Base-by-base conservation (phyloP, 176 grass and related monocot species). In the Zea mays region DNA sequence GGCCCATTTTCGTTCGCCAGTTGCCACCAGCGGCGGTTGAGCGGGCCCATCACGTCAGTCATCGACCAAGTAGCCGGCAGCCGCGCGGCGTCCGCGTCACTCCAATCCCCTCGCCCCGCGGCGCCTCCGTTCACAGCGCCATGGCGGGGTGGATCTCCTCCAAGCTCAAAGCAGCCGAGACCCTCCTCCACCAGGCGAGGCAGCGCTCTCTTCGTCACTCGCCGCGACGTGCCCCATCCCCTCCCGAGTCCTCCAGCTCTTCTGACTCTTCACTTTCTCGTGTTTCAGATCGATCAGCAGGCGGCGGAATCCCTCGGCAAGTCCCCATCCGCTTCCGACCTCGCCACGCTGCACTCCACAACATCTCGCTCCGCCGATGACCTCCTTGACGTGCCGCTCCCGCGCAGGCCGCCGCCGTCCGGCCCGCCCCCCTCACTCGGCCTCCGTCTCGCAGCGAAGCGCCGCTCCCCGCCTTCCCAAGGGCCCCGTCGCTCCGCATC, bases 81-180 rank as follows among this genome's bases (percentile, higher is more conserved):
- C 57, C 5, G 16, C 6, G 35, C n/a, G 17, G 17, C 76, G 37
- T 43, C n/a, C 10, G 17, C 76, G 37, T 43, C 69, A 69, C 10
- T 20, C 58, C 19, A 21, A 17, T 21, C 71, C 48, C 14, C 15
- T 10, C 71, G 14, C 62, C 52, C 36, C 66, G 27, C 78, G 55
- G 33, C 55, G 13, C 21, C 39, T 37, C 62, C 27, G 34, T 34
- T 35, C 66, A 7, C 55, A 55, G 34, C 75, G 85, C 61, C 75
- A 98, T 98, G 96, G 89, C 96, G 57, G 79, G 85, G 21, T 98
- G 96, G 96, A 94, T 98, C 87, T 98, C 96, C 66, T 92, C 92
- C 43, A 98, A 94, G 92, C 90, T 98, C 87, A 98, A 94, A 75
- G 96, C 85, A 15, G 96, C 96, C 16, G 96, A 98, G 46, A 94